Evolutionary conservation across 78 protist species (phyloP), one percentile per base, ranked within the genome.

Genomic region (Acrasis kona): DNA sequence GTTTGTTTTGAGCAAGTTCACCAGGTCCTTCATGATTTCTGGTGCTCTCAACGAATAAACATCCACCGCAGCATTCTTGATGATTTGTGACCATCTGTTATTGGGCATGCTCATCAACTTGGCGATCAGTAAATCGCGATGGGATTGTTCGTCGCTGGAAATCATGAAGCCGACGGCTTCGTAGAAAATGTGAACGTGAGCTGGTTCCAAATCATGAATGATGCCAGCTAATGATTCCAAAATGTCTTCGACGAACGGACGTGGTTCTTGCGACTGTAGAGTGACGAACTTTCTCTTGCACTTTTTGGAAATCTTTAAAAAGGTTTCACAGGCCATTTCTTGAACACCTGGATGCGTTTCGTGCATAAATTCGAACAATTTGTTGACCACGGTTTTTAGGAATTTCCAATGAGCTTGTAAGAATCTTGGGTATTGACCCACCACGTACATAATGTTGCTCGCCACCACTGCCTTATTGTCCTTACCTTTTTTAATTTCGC

Each of bases 381-480:
- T 98, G 78, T 86, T 86, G 64, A 95, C 93, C 3, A 97, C 97
- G 6, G 98, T 95, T 87, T 93, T 95, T 65, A 98, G 83, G 87
- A 98, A 98, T 78, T 92, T 91, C 99, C 99, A 95, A 83, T 95
- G 96, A 29, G 88, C 91, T 6, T 84, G 79, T 65, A 98, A 84
- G 87, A 98, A 98, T 29, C 99, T 76, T 10, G 99, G 99, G 76
- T 98, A 98, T 81, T 98, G 99, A 8, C 99, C 98, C 7, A 96
- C 99, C 4, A 97, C 92, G 85, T 96, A 98, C 99, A 98, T 98
- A 85, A 98, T 96, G 81, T 98, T 94, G 72, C 89, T 58, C 0
- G 99, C 99, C 31, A 98, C 86, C 34, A 92, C 97, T 0, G 99
- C 99, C 78, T 96, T 96, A 93, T 96, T 89, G 79, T 93, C 99